Percentiles rank a stretch among this genome's conserved stretches.
Conservation (phyloP, 2,329 filamentous ascomycete genomes). For the Uncinocarpus reesii region DNA sequence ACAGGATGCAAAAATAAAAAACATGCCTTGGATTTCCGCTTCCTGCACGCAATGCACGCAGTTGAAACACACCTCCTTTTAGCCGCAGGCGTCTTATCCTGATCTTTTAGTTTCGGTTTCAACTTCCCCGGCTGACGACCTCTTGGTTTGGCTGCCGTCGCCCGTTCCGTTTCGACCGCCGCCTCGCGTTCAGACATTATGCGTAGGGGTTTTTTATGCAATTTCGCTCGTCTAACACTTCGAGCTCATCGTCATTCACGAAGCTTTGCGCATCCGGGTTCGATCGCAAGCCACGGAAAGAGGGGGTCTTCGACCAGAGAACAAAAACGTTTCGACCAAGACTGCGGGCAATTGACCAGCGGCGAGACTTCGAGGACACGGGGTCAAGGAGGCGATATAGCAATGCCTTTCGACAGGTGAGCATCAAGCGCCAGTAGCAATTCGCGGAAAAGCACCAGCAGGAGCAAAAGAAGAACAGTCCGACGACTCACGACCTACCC, state of each 20-base stretch:
- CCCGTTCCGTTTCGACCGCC: slow-evolving; percentile 1
- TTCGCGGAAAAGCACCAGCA: no score
- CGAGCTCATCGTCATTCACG: neutral
- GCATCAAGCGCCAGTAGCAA: no score
- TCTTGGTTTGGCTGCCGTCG: slow-evolving; percentile 12
- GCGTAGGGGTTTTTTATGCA: neutral
- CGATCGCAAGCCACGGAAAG: no score
- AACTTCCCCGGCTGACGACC: slow-evolving; percentile 17
- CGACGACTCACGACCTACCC: no score
- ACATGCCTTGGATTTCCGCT: slow-evolving; percentile 60
- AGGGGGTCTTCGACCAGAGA: no score
- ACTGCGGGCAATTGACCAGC: no score
- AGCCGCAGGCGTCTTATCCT: slow-evolving; percentile 22
- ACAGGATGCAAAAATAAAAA: neutral
- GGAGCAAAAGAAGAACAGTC: no score
- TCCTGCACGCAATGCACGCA: slow-evolving; percentile 71
- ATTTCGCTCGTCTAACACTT: neutral
- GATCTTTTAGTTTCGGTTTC: slow-evolving; percentile 26
- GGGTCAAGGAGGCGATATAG: no score
- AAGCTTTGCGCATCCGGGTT: no score
- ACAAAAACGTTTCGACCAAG: no score
- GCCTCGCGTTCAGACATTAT: slow-evolving; percentile 1
- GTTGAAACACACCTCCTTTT: slow-evolving; percentile 74
- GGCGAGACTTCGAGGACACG: no score
- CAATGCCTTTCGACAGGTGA: no score